A percentile compares a stretch with the other conserved stretches of the same genome.
Conservation (phyloP, 129 eudicot genomes). For the Centella asiatica region DNA sequence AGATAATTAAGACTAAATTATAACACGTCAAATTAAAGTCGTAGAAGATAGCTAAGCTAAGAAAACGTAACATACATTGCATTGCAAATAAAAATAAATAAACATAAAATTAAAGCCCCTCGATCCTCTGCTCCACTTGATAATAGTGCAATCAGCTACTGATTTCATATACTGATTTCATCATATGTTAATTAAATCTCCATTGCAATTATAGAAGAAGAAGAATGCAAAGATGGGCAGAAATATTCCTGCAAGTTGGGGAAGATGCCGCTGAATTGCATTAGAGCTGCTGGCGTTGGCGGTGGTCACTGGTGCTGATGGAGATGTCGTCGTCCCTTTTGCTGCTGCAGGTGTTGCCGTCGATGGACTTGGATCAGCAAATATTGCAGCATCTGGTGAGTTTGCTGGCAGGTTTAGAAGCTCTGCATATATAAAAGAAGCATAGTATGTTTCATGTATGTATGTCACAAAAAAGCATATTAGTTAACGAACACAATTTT, state of each 20-base stretch:
- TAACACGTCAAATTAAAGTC: no score
- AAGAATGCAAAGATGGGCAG: slow-evolving; percentile 1
- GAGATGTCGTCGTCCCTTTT: not conserved
- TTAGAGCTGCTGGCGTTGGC: not conserved
- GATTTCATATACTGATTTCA: not conserved
- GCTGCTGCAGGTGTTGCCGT: slow-evolving; percentile 7
- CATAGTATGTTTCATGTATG: no score
- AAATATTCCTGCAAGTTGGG: not conserved
- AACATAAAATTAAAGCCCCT: no score
- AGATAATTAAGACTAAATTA: no score
- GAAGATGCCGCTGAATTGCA: not conserved
- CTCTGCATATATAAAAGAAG: slow-evolving; percentile 1
- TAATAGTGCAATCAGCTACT: not conserved
- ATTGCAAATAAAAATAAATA: no score
- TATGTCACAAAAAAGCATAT: no score
- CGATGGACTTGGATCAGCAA: not conserved
- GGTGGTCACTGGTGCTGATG: not conserved
- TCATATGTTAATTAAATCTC: not conserved
- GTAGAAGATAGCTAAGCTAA: no score
- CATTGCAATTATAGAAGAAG: not conserved
- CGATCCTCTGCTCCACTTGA: no score
- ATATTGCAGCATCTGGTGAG: slow-evolving; percentile 11
- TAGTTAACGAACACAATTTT: no score
- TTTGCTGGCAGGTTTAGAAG: slow-evolving; percentile 10
- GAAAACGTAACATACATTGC: no score